A percentile compares a stretch with the other conserved stretches of the same genome.
Conservation (phyloP, 805 yeast genomes). For the Candida loeiensis region DNA sequence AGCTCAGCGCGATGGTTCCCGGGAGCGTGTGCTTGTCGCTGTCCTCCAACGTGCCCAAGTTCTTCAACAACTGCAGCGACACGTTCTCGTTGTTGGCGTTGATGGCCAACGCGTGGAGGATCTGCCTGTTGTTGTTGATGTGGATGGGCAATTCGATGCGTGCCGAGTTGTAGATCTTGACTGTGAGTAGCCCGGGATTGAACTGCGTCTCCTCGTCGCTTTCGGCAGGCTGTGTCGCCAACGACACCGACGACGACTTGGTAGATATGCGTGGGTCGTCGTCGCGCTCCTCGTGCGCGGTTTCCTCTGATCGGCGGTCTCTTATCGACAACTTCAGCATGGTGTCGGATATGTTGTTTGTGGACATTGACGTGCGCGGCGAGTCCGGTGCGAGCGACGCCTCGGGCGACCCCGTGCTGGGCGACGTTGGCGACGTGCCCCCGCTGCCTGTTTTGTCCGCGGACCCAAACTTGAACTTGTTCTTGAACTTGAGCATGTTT, state of each 20-base stretch:
- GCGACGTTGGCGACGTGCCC: slow-evolving; percentile 7
- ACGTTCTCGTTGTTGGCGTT: slow-evolving; percentile 39
- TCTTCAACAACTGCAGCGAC: slow-evolving; percentile 17
- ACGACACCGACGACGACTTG: slow-evolving; percentile 2
- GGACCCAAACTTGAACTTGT: slow-evolving; percentile 28
- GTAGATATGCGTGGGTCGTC: neutral
- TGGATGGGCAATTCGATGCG: slow-evolving; percentile 69
- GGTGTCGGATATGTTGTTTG: slow-evolving; percentile 21
- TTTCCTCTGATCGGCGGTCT: neutral
- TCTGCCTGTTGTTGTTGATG: slow-evolving; percentile 59
- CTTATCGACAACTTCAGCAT: slow-evolving; percentile 18
- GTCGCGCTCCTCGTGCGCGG: slow-evolving; percentile 1
- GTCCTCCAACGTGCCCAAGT: slow-evolving; percentile 12
- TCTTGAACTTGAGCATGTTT: slow-evolving; percentile 27
- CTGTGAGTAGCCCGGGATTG: slow-evolving; percentile 70
- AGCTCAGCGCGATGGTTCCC: slow-evolving; percentile 31
- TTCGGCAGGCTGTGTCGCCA: slow-evolving; percentile 2
- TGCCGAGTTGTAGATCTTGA: slow-evolving; percentile 69
- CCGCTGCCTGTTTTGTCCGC: slow-evolving; percentile 9
- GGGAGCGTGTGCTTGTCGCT: slow-evolving; percentile 17
- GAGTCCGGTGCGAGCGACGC: slow-evolving; percentile 25
- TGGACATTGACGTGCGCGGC: slow-evolving; percentile 20
- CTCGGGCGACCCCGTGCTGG: slow-evolving; percentile 11
- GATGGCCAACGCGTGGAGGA: slow-evolving; percentile 60
- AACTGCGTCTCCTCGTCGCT: slow-evolving; percentile 8